A percentile compares a stretch with the other conserved stretches of the same genome.
These are phyloP conservation scores for Petunia hybrid DNA, from an alignment of 305 asterid genomes.

Conservation along the genomic window DNA sequence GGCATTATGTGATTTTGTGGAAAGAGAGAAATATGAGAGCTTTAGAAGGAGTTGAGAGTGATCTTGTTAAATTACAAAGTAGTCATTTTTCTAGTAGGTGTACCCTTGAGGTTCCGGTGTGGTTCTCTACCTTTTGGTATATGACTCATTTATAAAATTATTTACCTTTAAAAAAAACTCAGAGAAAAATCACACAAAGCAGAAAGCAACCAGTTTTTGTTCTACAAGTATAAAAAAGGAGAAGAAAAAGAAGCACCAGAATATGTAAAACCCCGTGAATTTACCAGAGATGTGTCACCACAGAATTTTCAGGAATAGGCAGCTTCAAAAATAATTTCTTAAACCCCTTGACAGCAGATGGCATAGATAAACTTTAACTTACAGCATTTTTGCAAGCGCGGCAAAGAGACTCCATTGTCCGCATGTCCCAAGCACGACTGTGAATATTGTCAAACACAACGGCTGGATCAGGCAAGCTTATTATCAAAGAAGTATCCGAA, in stretches of 20 bases:
- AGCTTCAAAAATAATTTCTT: conserved; percentile 27
- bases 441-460: conserved; percentile 35
- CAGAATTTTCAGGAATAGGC: conserved; percentile 31
- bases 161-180: background rate
- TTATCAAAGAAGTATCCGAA: background rate
- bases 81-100: too few relatives aligned
- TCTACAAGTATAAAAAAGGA: conserved; percentile 13
- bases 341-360: conserved; percentile 25
- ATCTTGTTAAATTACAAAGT: too few relatives aligned
- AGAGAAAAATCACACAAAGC: background rate
- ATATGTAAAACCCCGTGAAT: background rate
- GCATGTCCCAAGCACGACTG: conserved; percentile 98
- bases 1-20: too few relatives aligned
- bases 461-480: background rate
- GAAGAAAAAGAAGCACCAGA: background rate
- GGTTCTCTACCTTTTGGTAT: too few relatives aligned
- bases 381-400: conserved; percentile 99
- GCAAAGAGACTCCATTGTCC: conserved; percentile 98
- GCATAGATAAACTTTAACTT: conserved; percentile 47
- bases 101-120: too few relatives aligned
- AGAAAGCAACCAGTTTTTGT: background rate
- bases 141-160: too few relatives aligned
- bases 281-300: conserved; percentile 15
- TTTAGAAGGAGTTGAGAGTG: too few relatives aligned
- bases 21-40: too few relatives aligned